Base-by-base conservation (phyloP, 1,139 yeast species). In the Yamadazyma friedrichii region DNA sequence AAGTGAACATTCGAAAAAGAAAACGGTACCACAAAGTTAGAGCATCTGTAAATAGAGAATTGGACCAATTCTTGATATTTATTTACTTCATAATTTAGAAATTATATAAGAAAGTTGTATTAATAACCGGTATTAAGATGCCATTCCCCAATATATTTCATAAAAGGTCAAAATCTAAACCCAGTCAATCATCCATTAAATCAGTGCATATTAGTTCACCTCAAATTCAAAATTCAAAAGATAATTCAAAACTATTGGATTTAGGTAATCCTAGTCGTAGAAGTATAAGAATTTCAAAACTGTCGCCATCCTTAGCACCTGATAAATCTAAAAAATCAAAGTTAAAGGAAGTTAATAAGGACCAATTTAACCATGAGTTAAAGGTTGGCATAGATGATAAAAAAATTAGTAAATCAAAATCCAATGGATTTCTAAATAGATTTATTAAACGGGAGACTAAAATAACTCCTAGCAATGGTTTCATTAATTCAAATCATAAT, bases 391-490 rank as follows among this genome's bases (percentile, higher is more conserved):
- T 20, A 8, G 8, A 20, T 20, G 24, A 20, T 20, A 20, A 8
- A 20, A 20, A 20, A 20, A 24, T 39, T 3, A 36, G 38, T 15
- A 42, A 38, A 16, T 37, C 42, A 9, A 44, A 38, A 27, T 40
- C 46, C 25, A 30, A 15, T 11, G 33, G 35, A 10, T 44, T 46
- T 33, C 27, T 46, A 4, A 31, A 31, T 20, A 46, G 40, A 33
- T 38, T 44, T 29, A 20, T 36, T 3, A 31, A 20, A 13, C 17
- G 15, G 12, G 26, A 12, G 11, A 5, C 15, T 24, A 24, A 24
- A 30, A 12, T 11, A 15, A 28, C 15, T 10, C 4, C 9, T 5
- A 20, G 8, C 8, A 6, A 20, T 20, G 24, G 8, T 5, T 20
- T 5, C 8, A 5, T 8, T 20, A 6, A 5, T 20, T 5, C 24